Evolutionary conservation across 179 eudicot species (phyloP).

Genomic region (Nepenthes alata): DNA sequence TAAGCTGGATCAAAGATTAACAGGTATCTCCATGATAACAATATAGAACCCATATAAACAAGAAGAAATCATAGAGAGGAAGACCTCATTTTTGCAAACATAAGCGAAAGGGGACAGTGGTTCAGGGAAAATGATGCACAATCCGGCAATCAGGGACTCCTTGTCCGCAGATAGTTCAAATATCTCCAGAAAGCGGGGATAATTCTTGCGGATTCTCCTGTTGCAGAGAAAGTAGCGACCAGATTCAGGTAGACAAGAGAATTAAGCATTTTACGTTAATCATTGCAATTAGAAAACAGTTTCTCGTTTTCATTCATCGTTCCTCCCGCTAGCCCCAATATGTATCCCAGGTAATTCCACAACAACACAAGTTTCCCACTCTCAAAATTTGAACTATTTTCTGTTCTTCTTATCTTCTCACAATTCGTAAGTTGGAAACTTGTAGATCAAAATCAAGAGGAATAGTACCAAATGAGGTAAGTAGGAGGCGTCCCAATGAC

Average conservation of each 20-base stretch:
- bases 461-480: conserved; percentile 53
- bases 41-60: not conserved
- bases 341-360: no score
- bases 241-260: not conserved
- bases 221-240: not conserved
- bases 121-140: conserved; percentile 55
- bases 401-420: not conserved
- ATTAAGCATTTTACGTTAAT: not conserved
- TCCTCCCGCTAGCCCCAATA: no score
- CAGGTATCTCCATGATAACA: not conserved
- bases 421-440: not conserved
- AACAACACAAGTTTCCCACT: no score
- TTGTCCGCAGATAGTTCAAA: conserved; percentile 45
- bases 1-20: not conserved
- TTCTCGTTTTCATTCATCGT: not conserved
- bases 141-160: conserved; percentile 48
- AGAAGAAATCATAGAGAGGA: not conserved
- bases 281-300: not conserved
- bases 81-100: conserved; percentile 65
- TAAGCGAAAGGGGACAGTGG: conserved; percentile 65
- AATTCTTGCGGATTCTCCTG: conserved; percentile 67
- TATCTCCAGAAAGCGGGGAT: conserved; percentile 51
- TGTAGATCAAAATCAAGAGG: not conserved
- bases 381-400: not conserved
- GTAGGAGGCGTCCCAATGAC: conserved; percentile 56